phyloP scores from a whole-genome alignment of 495 filamentous ascomycete genomes.

The Aspergillus olivimuriae region DNA sequence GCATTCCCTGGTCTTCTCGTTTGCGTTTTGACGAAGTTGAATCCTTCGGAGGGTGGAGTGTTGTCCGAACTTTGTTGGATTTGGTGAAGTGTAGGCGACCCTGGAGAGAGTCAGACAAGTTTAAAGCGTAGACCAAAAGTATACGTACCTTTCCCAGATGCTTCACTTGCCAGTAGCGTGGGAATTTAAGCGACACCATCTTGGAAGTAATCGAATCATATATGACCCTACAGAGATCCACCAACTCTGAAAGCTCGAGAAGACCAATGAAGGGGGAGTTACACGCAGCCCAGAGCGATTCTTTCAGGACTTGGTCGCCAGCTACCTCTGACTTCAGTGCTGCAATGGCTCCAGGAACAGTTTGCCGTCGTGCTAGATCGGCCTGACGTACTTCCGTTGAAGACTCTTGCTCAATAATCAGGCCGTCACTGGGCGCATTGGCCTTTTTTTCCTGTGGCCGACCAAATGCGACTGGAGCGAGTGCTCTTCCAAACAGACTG shows the following conservation, averaged over 20 bases:
- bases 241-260: constrained; percentile 67
- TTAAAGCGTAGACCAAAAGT: neutral
- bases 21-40: constrained; percentile 32
- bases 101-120: constrained; percentile 11
- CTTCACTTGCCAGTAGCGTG: constrained; percentile 62
- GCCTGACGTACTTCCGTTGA: constrained; percentile 61
- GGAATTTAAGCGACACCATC: constrained; percentile 57
- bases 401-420: constrained; percentile 77
- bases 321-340: constrained; percentile 69
- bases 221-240: constrained; percentile 69
- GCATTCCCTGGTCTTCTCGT: constrained; percentile 36
- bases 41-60: constrained; percentile 27
- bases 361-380: constrained; percentile 63
- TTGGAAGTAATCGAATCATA: constrained; percentile 61
- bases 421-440: constrained; percentile 42
- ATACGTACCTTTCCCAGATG: constrained; percentile 53
- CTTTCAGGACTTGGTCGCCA: constrained; percentile 53
- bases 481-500: constrained; percentile 57
- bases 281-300: constrained; percentile 72
- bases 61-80: constrained; percentile 27
- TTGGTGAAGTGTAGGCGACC: constrained; percentile 36
- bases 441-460: constrained; percentile 33
- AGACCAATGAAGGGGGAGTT: constrained; percentile 59
- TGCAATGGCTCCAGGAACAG: constrained; percentile 66
- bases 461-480: constrained; percentile 78